Percentiles rank a stretch among this genome's conserved stretches.
Evolutionary conservation across 371 early-diverging fungal species (phyloP).

Genomic region (Lichtheimia ornata): DNA sequence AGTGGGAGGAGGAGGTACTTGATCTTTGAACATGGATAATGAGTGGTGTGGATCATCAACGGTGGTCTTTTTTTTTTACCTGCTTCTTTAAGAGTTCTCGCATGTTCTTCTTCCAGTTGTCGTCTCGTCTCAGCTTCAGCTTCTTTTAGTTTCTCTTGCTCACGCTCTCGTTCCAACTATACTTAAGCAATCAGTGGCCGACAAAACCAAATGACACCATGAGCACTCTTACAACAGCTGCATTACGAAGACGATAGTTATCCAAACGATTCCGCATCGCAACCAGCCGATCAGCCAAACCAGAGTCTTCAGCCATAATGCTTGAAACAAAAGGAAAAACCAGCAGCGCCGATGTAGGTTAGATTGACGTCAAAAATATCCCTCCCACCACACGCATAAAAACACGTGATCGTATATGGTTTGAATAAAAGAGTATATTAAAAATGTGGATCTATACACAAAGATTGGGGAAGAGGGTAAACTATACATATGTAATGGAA

Average conservation of each 20-base stretch:
- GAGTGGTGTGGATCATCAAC: too few species aligned
- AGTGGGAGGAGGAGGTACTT: not conserved
- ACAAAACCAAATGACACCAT: not conserved
- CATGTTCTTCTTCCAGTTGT: constrained; percentile 17
- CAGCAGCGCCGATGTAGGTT: too few species aligned
- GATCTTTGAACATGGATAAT: not conserved
- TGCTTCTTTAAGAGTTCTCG: not conserved
- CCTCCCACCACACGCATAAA: too few species aligned
- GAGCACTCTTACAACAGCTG: constrained; percentile 18
- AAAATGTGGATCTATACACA: too few species aligned
- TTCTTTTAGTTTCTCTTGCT: constrained; percentile 48
- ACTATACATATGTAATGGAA: too few species aligned
- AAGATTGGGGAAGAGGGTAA: too few species aligned
- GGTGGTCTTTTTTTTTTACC: constrained; percentile 1
- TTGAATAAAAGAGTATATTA: too few species aligned
- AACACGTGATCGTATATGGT: too few species aligned
- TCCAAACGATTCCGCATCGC: constrained; percentile 21
- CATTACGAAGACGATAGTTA: constrained; percentile 17
- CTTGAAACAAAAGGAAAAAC: too few species aligned
- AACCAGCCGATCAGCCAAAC: too few species aligned
- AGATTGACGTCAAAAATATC: too few species aligned
- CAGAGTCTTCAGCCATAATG: too few species aligned
- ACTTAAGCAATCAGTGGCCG: not conserved
- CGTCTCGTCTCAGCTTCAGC: constrained; percentile 33
- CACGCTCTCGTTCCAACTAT: constrained; percentile 54